Evolutionary conservation across 306 rosid genomes (phyloP), one percentile per base, ranked within the genome.

Genomic region (Citrullus mucosospermus): DNA sequence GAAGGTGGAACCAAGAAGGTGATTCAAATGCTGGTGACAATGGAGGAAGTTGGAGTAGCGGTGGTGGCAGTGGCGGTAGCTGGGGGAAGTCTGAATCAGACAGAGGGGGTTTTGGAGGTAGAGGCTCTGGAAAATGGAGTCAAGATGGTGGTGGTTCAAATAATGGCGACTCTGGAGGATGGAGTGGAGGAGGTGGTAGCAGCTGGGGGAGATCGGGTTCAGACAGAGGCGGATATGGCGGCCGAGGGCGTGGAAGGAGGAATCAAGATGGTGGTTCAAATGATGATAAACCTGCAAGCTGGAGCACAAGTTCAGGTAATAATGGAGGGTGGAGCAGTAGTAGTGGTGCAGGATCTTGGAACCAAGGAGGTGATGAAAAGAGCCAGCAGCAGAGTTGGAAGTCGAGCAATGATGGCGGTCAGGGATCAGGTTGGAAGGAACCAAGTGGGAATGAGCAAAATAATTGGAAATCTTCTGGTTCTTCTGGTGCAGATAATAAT

Each of bases 211-310:
- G 4, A 32, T 32, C 36, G 4, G 36, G 36, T 32, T 32, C 36
- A 32, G 36, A 32, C 36, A 32, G 87, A 78, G 84, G 84, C 18
- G 88, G 89, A 66, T 87, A 73, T 51, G 86, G 91, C 11, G 90
- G 92, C 72, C 74, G 97, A 41, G 96, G 92, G 73, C 84, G 86
- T n/a, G 97, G 96, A 79, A 88, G 96, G 86, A 78, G 86, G 83
- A 93, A 86, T 76, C 88, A 84, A 60, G 66, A 84, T 63, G 89
- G 79, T 62, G 80, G 81, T 12, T 28, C 38, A 11, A 39, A 57
- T 56, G 79, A 55, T n/a, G 65, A 75, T 75, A 75, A 60, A 30
- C 57, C 72, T 78, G 32, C 55, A 30, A 44, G 58, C 56, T 78
- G 71, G 41, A 60, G 60, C 80, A 18, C 48, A 1, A 73, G 72